A percentile compares a stretch with the other conserved stretches of the same genome.
Conservation (phyloP, 169 alveolate species). For the Cardiosporidium cionae region DNA sequence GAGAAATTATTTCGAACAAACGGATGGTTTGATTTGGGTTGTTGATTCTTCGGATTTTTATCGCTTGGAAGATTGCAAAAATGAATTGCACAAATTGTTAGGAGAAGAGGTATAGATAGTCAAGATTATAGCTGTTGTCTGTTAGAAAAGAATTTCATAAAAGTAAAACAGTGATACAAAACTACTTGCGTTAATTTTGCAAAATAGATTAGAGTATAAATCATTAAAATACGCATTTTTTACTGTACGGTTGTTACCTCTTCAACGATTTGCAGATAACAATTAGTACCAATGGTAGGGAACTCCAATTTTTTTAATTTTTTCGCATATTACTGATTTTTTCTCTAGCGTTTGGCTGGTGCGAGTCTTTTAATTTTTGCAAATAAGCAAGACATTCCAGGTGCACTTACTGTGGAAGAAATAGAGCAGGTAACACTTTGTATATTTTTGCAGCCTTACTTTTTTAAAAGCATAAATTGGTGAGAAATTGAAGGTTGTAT, state of each 20-base stretch:
- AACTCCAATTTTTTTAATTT: too few species aligned
- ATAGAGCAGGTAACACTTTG: conserved; percentile 33
- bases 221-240: not conserved
- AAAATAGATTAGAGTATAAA: not conserved
- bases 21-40: conserved; percentile 93
- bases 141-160: too few species aligned
- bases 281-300: not conserved
- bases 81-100: conserved; percentile 84
- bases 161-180: not conserved
- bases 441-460: too few species aligned
- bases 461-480: too few species aligned
- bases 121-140: conserved; percentile 50
- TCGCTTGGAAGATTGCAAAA: conserved; percentile 87
- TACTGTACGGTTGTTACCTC: not conserved
- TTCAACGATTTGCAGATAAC: not conserved
- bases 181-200: too few species aligned
- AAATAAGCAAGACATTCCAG: conserved; percentile 91
- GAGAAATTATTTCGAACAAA: conserved; percentile 97
- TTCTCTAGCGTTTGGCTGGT: conserved; percentile 47
- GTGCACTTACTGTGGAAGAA: conserved; percentile 60
- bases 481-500: too few species aligned
- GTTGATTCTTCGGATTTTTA: conserved; percentile 86
- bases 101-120: conserved; percentile 84
- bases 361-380: conserved; percentile 65
- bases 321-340: not conserved